Base-by-base conservation (phyloP, 441 rosid genomes). In the Hura crepitans region DNA sequence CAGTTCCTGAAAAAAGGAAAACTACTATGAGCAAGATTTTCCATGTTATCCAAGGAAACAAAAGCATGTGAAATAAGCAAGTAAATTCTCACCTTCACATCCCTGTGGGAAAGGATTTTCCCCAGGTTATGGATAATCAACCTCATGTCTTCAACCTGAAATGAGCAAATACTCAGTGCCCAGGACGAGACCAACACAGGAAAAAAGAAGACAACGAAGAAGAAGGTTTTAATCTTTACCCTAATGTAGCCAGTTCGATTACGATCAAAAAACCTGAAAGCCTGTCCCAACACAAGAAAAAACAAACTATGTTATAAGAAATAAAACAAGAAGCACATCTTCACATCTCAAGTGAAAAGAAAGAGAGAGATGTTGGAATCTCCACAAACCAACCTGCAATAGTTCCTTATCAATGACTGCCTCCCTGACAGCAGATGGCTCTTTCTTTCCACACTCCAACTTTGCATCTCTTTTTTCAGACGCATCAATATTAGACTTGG, bases 91-190 rank as follows among this genome's bases (percentile, higher is more conserved):
- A 91, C 99, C 94, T 95, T 95, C 57, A 95, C 99, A 76, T 91
- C 96, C 59, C 93, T 79, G 81, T 95, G 95, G 5, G 97, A 88
- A 17, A 92, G 81, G 72, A 78, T 88, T 72, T 83, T 91, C 74
- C 99, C 98, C 81, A 92, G 77, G 85, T 75, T 89, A 87, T 92
- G 98, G 68, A 92, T 79, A 58, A 90, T 88, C 75, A 88, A 68
- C 77, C 98, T 88, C 95, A 89, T 72, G 81, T 95, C 98, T 84
- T 95, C 99, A 74, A 95, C 98, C 98, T 95, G 87, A 61, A 81
- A 5, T 28, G 28, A 77, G 42, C 49, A 73, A 9, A 53, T 27
- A 47, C 31, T 57, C 54, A 20, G 42, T 12, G 55, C 45, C 0
- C 12, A 0, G 4, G 27, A n/a, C 46, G 30, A 65, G 13, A 65